Percentiles rank a stretch among this genome's conserved stretches.
Conservation (phyloP, 1,284 basidiomycete genomes). For the Pisolithus thermaeus region DNA sequence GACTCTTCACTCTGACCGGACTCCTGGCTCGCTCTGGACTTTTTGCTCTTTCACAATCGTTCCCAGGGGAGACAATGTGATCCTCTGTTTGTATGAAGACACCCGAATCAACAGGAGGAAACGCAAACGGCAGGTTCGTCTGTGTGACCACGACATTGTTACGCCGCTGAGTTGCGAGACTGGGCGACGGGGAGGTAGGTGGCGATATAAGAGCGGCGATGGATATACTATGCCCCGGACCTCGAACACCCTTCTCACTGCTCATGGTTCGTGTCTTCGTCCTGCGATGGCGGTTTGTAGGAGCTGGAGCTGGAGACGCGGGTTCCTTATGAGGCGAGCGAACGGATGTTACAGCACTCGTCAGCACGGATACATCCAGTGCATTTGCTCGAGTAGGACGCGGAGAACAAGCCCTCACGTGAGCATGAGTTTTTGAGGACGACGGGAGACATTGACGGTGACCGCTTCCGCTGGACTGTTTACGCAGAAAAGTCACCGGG, state of each 20-base stretch:
- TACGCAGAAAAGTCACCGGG: slow-evolving; percentile 7
- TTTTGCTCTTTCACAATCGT: neutral
- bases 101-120: neutral
- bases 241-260: neutral
- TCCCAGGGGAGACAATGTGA: neutral
- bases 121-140: slow-evolving; percentile 3
- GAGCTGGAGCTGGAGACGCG: slow-evolving; percentile 1
- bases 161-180: neutral
- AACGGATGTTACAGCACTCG: neutral
- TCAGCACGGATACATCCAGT: no score
- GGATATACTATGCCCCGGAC: slow-evolving; percentile 6
- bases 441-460: slow-evolving; percentile 6
- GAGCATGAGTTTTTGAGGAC: neutral
- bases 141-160: slow-evolving; percentile 4
- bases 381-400: slow-evolving; percentile 5
- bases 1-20: slow-evolving; percentile 8
- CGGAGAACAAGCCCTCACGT: slow-evolving; percentile 8
- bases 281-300: slow-evolving; percentile 14
- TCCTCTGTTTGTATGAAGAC: neutral
- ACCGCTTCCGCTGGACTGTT: slow-evolving; percentile 12
- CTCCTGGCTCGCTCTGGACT: neutral
- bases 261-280: slow-evolving; percentile 3
- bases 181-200: slow-evolving; percentile 13
- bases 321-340: neutral
- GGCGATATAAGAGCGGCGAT: slow-evolving; percentile 24